Evolutionary conservation across 2,329 filamentous ascomycete genomes (phyloP), one percentile per base, ranked within the genome.

Genomic region (Monilinia fructicola): DNA sequence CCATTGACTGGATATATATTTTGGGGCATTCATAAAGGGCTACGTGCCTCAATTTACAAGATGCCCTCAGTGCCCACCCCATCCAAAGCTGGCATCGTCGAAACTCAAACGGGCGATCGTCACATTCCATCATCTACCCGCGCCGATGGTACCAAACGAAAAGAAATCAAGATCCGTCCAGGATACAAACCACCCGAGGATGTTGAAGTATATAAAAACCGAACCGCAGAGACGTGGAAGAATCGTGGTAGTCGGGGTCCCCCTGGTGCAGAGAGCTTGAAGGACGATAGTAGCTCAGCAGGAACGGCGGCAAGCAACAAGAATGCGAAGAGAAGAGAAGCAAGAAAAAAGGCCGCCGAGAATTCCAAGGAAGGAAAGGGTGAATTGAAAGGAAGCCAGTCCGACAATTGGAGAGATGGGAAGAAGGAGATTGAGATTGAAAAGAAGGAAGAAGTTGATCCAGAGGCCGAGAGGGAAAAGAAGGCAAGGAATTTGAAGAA

Each of bases 111-210:
- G 72, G 96, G 95, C 76, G 87, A 93, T 76, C 91, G 93, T 54
- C 89, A 93, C 73, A 98, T 99, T 67, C 95, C 95, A 35, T 86
- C 93, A 54, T 98, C 94, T 0, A 82, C 87, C 54, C 90, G 96
- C 65, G 81, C 95, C 31, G 95, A 99, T 76, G 95, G 95, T 67
- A 92, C 90, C 61, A 91, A 91, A n/a, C 88, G 95, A 66, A 96
- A 91, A 76, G 94, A 97, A 75, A 98, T 98, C 76, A 92, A 92
- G 75, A 92, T 99, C 69, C 88, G 92, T 40, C 94, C 95, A 0
- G 96, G 95, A 64, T 99, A 97, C 79, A 88, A 89, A 44, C 96
- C 95, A 1, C 92, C 93, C 0, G 95, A 99, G 80, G 95, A 99
- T 78, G 90, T 98, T 70, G 93, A 97, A 76, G 83, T 97, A 55